Percentiles rank a stretch among this genome's conserved stretches.
Conservation (phyloP, 345 rosid species). For the Tarenaya hassleriana region DNA sequence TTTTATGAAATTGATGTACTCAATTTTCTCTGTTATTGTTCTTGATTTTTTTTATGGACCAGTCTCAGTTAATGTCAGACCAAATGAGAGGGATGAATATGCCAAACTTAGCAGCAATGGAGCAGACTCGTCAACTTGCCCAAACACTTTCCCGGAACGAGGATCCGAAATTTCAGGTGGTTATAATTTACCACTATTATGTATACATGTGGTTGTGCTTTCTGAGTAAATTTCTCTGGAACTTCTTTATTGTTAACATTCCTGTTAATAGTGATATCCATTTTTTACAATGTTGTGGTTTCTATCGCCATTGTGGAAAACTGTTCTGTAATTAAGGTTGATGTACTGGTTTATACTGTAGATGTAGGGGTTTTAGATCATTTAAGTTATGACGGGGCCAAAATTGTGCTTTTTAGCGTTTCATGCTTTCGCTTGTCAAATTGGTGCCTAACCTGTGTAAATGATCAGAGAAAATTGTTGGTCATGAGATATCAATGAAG, state of each 20-base stretch:
- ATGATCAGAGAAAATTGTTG: too few relatives aligned
- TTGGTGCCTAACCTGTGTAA: too few relatives aligned
- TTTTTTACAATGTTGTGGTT: slow-evolving; percentile 14
- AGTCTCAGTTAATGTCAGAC: slow-evolving; percentile 57
- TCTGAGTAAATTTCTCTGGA: neutral
- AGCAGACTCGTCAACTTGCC: slow-evolving; percentile 96
- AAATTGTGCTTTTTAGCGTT: neutral
- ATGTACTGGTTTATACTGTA: slow-evolving; percentile 11
- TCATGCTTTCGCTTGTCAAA: neutral
- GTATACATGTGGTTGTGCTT: neutral
- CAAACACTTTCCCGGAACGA: slow-evolving; percentile 80
- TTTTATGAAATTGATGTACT: slow-evolving; percentile 6
- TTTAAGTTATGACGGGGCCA: neutral
- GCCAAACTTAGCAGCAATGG: slow-evolving; percentile 74
- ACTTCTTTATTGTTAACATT: neutral
- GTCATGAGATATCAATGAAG: too few relatives aligned
- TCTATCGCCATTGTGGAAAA: slow-evolving; percentile 14
- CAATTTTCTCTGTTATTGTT: slow-evolving; percentile 10
- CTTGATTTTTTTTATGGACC: slow-evolving; percentile 44
- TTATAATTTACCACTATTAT: slow-evolving; percentile 10
- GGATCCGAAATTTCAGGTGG: slow-evolving; percentile 97
- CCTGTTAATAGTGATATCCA: slow-evolving; percentile 5
- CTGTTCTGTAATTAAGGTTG: slow-evolving; percentile 6
- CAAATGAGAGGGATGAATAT: slow-evolving; percentile 60
- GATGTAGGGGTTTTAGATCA: neutral